Evolutionary conservation across 2,329 filamentous ascomycete genomes (phyloP).

Genomic region (Alternaria brassicicola): DNA sequence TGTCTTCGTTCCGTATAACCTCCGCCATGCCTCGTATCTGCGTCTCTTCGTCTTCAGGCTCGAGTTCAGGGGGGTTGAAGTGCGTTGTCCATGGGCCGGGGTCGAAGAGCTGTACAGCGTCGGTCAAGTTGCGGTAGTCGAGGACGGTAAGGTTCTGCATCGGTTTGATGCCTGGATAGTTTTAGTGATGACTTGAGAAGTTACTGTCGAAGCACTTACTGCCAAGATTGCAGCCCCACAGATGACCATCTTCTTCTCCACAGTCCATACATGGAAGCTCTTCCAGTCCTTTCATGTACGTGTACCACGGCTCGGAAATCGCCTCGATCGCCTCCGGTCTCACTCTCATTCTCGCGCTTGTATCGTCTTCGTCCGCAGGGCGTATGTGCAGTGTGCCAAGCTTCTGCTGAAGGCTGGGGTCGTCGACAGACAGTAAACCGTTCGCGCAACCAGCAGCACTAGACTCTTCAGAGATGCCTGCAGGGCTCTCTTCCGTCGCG

Average conservation of each 20-base stretch:
- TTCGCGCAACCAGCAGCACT: neutral
- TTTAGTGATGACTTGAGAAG: neutral
- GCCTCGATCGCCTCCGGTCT: neutral
- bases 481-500: neutral
- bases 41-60: conserved; percentile 9
- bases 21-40: conserved; percentile 22
- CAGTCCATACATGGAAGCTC: conserved; percentile 38
- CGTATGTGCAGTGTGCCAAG: accelerated
- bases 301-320: neutral
- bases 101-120: conserved; percentile 26
- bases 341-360: too few relatives aligned
- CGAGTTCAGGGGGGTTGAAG: conserved; percentile 5
- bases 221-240: conserved; percentile 24
- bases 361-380: too few relatives aligned
- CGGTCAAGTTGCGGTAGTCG: conserved; percentile 20
- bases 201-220: conserved; percentile 19
- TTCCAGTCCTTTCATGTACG: neutral
- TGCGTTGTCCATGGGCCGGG: conserved; percentile 36
- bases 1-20: conserved; percentile 26
- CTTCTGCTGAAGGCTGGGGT: neutral
- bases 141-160: conserved; percentile 15
- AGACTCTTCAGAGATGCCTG: neutral
- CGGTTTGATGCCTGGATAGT: conserved; percentile 9
- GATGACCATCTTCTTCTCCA: conserved; percentile 18
- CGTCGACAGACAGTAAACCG: too few relatives aligned